phyloP scores from a whole-genome alignment of 345 rosid genomes.

The Nephelium lappaceum region DNA sequence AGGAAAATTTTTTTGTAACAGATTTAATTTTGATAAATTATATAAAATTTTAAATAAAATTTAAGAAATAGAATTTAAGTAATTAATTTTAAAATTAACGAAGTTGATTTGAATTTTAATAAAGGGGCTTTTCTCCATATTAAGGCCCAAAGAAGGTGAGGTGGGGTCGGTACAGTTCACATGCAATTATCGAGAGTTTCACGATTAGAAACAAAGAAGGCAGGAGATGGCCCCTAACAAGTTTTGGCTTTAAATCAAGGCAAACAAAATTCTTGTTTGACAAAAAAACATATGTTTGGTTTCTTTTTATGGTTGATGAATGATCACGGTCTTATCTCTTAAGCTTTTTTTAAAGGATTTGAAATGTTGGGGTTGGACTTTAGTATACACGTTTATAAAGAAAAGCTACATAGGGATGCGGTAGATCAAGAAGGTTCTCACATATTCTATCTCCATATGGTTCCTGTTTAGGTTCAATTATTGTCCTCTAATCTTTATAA shows the following conservation, averaged over 20 bases:
- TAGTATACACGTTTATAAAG: neutral
- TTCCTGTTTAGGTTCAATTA: slow-evolving; percentile 24
- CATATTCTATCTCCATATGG: neutral
- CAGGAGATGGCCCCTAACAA: neutral
- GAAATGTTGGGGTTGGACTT: slow-evolving; percentile 4
- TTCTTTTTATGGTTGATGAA: neutral
- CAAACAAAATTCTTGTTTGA: neutral
- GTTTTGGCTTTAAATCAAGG: slow-evolving; percentile 2
- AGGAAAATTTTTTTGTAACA: too few species aligned
- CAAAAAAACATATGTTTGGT: neutral
- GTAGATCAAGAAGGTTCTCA: slow-evolving; percentile 15
- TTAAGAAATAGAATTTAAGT: too few species aligned
- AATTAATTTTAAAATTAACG: too few species aligned
- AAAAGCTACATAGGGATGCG: neutral
- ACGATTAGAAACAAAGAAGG: neutral
- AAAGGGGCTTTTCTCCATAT: too few species aligned
- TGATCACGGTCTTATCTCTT: neutral
- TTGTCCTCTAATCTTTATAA: slow-evolving; percentile 25
- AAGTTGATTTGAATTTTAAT: too few species aligned
- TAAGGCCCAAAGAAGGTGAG: neutral
- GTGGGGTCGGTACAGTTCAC: neutral
- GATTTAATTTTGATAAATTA: too few species aligned
- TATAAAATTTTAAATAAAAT: too few species aligned
- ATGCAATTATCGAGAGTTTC: slow-evolving; percentile 14
- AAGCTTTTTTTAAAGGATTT: neutral